These are phyloP conservation scores for Trametes cinnabarina DNA, from an alignment of 768 basidiomycete species.

Conservation along the genomic window DNA sequence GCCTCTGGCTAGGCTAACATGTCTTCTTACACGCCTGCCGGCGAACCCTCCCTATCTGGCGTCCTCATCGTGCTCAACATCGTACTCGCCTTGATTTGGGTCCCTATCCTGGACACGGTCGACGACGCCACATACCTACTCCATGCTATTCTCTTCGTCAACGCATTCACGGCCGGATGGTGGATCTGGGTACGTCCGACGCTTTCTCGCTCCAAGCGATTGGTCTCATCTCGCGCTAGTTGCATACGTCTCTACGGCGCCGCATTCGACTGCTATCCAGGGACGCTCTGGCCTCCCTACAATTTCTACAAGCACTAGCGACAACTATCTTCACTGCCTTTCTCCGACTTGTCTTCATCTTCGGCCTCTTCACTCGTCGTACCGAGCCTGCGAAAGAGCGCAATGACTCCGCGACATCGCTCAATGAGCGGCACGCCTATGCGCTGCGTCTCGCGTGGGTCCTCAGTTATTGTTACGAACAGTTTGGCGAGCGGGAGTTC, in stretches of 20 bases:
- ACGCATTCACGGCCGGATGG: background rate
- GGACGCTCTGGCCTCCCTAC: background rate
- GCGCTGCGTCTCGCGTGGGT: background rate
- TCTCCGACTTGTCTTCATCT: background rate
- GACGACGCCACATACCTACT: background rate
- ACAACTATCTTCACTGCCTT: background rate
- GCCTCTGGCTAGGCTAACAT: no score
- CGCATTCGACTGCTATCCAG: background rate
- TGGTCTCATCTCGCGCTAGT: background rate
- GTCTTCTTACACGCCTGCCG: background rate
- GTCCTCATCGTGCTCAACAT: constrained; percentile 4
- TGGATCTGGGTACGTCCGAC: constrained; percentile 3
- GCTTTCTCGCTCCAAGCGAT: no score
- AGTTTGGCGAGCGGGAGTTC: background rate
- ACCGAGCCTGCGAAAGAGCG: background rate
- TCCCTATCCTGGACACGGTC: background rate
- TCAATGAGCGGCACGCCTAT: background rate
- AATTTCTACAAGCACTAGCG: background rate
- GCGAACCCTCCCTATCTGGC: background rate
- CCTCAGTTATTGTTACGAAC: background rate
- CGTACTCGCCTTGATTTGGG: background rate
- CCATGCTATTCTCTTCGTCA: background rate
- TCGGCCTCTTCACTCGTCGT: no score
- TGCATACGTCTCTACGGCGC: background rate
- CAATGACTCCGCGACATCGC: background rate